Evolutionary conservation across 208 protist genomes (phyloP).

Genomic region (Crithidia thermophila): DNA sequence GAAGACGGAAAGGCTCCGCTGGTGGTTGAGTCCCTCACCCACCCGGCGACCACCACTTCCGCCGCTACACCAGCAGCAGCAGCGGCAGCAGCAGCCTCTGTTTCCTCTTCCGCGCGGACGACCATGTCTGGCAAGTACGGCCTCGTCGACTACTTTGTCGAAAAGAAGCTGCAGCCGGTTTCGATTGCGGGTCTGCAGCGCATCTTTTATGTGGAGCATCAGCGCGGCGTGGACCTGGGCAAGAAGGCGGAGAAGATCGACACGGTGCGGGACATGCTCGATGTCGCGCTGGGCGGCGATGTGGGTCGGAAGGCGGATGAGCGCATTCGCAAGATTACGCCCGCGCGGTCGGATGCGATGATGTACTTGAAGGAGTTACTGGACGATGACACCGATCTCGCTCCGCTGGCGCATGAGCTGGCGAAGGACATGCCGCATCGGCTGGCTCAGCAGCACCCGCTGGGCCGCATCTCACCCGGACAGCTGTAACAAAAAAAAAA

Average conservation of each 20-base stretch:
- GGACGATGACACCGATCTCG: slow-evolving; percentile 87
- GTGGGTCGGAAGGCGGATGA: slow-evolving; percentile 74
- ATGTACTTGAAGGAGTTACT: slow-evolving; percentile 87
- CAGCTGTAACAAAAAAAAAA: slow-evolving; percentile 45
- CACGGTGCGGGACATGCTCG: slow-evolving; percentile 80
- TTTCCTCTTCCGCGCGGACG: slow-evolving; percentile 6
- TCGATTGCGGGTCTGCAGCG: slow-evolving; percentile 82
- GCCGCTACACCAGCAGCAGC: neutral
- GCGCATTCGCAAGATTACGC: slow-evolving; percentile 71
- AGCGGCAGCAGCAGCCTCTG: neutral
- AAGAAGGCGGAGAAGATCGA: slow-evolving; percentile 85
- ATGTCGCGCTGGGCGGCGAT: slow-evolving; percentile 80
- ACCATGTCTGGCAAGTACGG: slow-evolving; percentile 86
- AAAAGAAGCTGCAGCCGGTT: slow-evolving; percentile 77
- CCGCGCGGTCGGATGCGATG: slow-evolving; percentile 56
- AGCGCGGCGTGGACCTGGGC: slow-evolving; percentile 84
- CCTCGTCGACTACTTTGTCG: slow-evolving; percentile 81
- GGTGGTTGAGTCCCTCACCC: slow-evolving; percentile 10
- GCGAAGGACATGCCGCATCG: slow-evolving; percentile 67
- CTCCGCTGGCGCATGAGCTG: slow-evolving; percentile 61
- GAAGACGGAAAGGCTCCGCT: neutral
- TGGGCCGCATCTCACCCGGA: slow-evolving; percentile 55
- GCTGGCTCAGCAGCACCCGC: slow-evolving; percentile 68
- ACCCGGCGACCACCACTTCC: too few species aligned
- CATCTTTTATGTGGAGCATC: slow-evolving; percentile 78